Conservation (phyloP, 1,284 basidiomycete genomes). For the Rhodotorula sp. region DNA sequence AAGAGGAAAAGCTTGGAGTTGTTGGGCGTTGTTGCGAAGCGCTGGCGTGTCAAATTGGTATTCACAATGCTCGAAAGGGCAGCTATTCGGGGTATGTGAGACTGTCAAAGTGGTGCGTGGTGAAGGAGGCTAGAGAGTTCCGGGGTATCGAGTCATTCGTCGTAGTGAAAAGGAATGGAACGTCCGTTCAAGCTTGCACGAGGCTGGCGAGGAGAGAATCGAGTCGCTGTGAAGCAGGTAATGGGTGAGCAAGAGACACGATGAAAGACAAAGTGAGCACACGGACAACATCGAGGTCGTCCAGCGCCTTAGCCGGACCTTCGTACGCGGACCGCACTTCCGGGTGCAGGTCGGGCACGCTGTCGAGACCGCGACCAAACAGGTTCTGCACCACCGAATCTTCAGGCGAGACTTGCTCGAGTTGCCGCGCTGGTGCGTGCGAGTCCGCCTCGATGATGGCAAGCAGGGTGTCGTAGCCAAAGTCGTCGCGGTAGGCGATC, state of each 20-base stretch:
- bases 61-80: too few species aligned
- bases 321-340: neutral
- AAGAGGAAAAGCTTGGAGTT: neutral
- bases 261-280: neutral
- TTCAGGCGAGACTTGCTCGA: neutral
- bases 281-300: conserved; percentile 8
- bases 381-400: neutral
- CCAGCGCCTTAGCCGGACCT: neutral
- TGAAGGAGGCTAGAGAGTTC: too few species aligned
- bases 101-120: too few species aligned
- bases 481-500: conserved; percentile 71
- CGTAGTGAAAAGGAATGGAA: too few species aligned
- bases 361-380: neutral
- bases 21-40: neutral
- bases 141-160: too few species aligned
- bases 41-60: too few species aligned
- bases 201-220: neutral
- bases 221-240: neutral
- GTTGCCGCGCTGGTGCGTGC: neutral
- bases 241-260: neutral
- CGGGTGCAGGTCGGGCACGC: neutral
- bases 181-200: too few species aligned
- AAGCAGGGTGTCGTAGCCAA: conserved; percentile 77
- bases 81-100: too few species aligned
- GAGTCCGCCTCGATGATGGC: conserved; percentile 63